Evolutionary conservation across 805 yeast genomes (phyloP).

Genomic region (Scheffersomyces stipitis): DNA sequence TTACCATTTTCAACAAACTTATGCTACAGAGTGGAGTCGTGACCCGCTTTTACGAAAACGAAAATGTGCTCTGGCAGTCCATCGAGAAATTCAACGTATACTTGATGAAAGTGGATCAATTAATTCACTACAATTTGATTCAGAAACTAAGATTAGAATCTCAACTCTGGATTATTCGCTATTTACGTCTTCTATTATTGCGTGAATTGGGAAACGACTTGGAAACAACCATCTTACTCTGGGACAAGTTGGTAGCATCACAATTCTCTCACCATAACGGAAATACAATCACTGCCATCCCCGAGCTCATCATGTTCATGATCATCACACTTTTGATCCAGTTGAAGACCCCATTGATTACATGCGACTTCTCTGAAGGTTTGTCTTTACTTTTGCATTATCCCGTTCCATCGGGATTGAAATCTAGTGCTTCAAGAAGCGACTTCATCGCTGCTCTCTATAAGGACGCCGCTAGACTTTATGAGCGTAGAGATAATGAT

Average conservation of each 20-base stretch:
- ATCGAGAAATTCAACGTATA: conserved; percentile 49
- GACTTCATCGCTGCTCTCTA: conserved; percentile 27
- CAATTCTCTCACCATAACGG: conserved; percentile 7
- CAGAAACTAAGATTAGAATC: conserved; percentile 48
- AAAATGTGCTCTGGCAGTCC: conserved; percentile 41
- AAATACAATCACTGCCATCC: conserved; percentile 20
- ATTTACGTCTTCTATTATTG: conserved; percentile 44
- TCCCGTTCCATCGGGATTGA: conserved; percentile 33
- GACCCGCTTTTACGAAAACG: conserved; percentile 33
- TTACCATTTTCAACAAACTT: conserved; percentile 42
- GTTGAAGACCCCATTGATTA: conserved; percentile 42
- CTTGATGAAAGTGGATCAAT: conserved; percentile 50
- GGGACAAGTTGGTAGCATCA: conserved; percentile 49
- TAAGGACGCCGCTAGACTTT: conserved; percentile 34
- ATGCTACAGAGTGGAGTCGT: conserved; percentile 43
- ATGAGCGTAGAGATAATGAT: conserved; percentile 33
- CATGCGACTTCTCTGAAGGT: conserved; percentile 54
- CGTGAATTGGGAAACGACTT: conserved; percentile 48
- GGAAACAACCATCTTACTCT: conserved; percentile 34
- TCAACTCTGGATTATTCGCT: conserved; percentile 56
- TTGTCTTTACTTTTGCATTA: conserved; percentile 50
- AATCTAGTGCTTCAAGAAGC: conserved; percentile 4
- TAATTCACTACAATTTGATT: conserved; percentile 44
- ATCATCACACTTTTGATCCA: conserved; percentile 45
- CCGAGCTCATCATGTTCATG: conserved; percentile 41